Conservation (phyloP, 768 basidiomycete genomes). For the Myochromella boudieri region DNA sequence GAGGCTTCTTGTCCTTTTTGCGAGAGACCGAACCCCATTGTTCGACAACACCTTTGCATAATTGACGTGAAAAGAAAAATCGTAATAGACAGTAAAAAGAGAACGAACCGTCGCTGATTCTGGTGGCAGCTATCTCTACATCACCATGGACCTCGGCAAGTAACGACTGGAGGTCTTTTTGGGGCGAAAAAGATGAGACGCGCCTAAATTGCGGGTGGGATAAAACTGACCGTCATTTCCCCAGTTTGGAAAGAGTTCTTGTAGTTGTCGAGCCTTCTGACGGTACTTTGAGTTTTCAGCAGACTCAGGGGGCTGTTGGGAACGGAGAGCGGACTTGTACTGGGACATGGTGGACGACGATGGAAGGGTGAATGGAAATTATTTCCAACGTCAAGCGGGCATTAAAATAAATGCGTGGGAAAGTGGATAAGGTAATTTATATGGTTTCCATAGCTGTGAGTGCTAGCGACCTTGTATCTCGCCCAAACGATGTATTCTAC, state of each 20-base stretch:
- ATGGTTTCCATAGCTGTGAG: too few relatives aligned
- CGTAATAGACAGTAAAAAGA: constrained; percentile 5
- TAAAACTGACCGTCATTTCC: constrained; percentile 59
- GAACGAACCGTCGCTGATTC: constrained; percentile 70
- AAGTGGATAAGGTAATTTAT: constrained; percentile 1
- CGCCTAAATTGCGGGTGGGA: constrained; percentile 15
- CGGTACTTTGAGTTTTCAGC: constrained; percentile 47
- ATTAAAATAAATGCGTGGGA: constrained; percentile 22
- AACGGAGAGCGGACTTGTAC: constrained; percentile 49
- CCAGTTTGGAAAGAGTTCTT: constrained; percentile 72
- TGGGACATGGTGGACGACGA: constrained; percentile 45
- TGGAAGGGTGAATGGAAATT: constrained; percentile 12
- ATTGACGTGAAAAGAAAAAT: constrained; percentile 18
- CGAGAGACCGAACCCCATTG: constrained; percentile 83
- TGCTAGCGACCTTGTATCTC: too few relatives aligned
- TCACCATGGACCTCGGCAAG: constrained; percentile 71
- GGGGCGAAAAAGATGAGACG: constrained; percentile 23
- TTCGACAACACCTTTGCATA: constrained; percentile 59
- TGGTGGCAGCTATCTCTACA: constrained; percentile 63
- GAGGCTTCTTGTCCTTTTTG: constrained; percentile 84
- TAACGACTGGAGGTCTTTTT: constrained; percentile 65
- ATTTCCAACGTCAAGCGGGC: constrained; percentile 3
- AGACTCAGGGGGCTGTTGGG: constrained; percentile 32
- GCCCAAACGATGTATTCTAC: too few relatives aligned
- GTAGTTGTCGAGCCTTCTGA: constrained; percentile 56